Base-by-base conservation (phyloP, 2,329 filamentous ascomycete genomes). In the Grosmannia clavigera region DNA sequence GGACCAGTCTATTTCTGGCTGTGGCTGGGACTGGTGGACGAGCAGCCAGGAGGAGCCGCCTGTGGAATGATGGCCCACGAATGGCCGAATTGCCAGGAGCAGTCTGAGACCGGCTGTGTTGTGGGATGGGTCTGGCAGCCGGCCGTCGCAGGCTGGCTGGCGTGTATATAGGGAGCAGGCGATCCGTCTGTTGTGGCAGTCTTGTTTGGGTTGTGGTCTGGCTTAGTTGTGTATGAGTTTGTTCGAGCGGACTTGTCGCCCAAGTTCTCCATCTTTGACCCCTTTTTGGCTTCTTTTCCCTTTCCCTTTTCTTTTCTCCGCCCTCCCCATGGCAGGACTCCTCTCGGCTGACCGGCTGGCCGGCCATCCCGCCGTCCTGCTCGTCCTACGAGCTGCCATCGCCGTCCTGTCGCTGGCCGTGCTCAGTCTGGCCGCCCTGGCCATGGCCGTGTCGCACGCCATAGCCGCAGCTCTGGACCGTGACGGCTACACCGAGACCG, bases 351-450 rank as follows among this genome's bases (percentile, higher is more conserved):
- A 75, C 56, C 70, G 69, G 5, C 75, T 75, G 55, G 66, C 67
- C 27, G 62, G 68, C 53, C 63, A 63, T 58, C 73, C 75, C 2
- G 61, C 64, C 10, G 75, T 69, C 67, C 64, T 77, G 27, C 65
- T 73, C 27, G 72, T 70, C 63, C 60, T 77, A 55, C 72, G 73
- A 61, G 67, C 68, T 52, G 70, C 65, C 61, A 72, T 75, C 57
- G 59, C 77, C 46, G 64, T 73, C 19, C 68, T 79, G 27, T 73
- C 74, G 4, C 64, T 75, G 43, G 68, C 72, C 57, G 66, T 74
- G 48, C 67, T 79, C 38, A 72, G 71, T 38, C 66, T 77, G 5
- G 68, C 71, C 54, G 75, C 71, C 25, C 77, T 75, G 63, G 69
- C 73, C 12, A 55, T 75, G 16, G 72, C 73, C 2, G 62, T 76